These are phyloP conservation scores for Bertia moriformis DNA, from an alignment of 2,329 filamentous ascomycete genomes.

Conservation along the genomic window DNA sequence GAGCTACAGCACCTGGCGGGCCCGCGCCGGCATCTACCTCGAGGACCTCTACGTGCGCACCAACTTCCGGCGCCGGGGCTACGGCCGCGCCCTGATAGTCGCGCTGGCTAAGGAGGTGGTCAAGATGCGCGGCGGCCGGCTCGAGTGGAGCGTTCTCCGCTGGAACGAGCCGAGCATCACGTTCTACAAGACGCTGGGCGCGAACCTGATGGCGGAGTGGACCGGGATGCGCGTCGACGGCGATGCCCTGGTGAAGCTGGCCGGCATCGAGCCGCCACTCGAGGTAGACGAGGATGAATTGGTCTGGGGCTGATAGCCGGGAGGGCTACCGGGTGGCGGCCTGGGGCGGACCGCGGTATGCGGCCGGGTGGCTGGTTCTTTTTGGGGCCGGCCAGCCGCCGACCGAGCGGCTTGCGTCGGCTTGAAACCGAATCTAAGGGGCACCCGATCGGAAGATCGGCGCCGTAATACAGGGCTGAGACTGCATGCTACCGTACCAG, in stretches of 20 bases:
- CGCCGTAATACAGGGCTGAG: too few species aligned
- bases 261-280: constrained; percentile 16
- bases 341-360: constrained; percentile 14
- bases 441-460: too few species aligned
- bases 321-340: constrained; percentile 26
- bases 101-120: constrained; percentile 68
- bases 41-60: constrained; percentile 81
- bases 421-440: too few species aligned
- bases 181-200: constrained; percentile 67
- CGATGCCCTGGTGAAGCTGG: constrained; percentile 46
- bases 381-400: too few species aligned
- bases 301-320: constrained; percentile 18
- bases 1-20: constrained; percentile 89
- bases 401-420: too few species aligned
- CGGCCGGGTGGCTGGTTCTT: neutral
- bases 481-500: too few species aligned
- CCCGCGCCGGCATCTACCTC: constrained; percentile 76
- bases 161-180: constrained; percentile 85
- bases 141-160: constrained; percentile 85
- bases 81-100: constrained; percentile 62
- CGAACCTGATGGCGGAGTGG: constrained; percentile 55
- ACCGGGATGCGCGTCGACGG: constrained; percentile 62
- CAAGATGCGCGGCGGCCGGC: constrained; percentile 54
- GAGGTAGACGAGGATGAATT: neutral
- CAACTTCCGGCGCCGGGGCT: constrained; percentile 58